Evolutionary conservation across 345 rosid species (phyloP).

Genomic region (Populus euphratica): DNA sequence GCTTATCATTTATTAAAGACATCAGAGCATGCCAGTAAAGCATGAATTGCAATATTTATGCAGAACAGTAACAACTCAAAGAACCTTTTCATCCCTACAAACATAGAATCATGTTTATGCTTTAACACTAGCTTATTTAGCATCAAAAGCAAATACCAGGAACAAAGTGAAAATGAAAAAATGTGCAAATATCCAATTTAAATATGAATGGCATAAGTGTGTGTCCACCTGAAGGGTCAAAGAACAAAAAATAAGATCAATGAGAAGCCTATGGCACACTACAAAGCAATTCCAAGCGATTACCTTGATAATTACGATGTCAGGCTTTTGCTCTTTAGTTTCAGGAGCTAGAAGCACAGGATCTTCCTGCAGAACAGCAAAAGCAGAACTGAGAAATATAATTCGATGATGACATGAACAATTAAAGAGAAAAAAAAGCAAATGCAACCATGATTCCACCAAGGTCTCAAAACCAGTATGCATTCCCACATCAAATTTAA

Average conservation of each 20-base stretch:
- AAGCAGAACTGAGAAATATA: neutral
- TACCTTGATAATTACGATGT: constrained; percentile 96
- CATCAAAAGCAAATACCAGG: neutral
- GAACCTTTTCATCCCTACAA: neutral
- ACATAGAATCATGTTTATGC: neutral
- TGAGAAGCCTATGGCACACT: neutral
- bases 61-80: neutral
- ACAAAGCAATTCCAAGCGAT: neutral
- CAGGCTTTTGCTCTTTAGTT: constrained; percentile 72
- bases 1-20: neutral
- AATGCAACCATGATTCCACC: neutral
- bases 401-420: neutral
- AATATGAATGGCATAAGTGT: neutral
- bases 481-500: neutral
- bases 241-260: neutral
- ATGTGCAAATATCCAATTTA: neutral
- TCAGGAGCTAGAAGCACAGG: constrained; percentile 90
- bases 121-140: neutral
- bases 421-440: neutral
- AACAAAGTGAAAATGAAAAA: neutral
- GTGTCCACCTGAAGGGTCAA: neutral
- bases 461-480: neutral
- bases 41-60: neutral
- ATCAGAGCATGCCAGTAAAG: neutral
- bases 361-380: constrained; percentile 63